Base-by-base conservation (phyloP, 257 asterid species). In the Solanum tarijense region DNA sequence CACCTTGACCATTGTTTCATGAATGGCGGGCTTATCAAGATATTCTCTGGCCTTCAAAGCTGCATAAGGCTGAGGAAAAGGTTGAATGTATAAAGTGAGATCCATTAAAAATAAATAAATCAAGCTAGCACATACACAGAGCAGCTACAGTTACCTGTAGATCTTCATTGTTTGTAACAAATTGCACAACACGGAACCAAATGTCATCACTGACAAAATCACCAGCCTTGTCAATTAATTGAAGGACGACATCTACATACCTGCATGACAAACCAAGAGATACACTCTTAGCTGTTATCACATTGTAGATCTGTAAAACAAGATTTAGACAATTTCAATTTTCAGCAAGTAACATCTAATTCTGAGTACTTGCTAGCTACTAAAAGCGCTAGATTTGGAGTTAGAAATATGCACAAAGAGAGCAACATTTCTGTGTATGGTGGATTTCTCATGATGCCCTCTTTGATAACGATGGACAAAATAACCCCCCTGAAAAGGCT, bases 161-260 rank as follows among this genome's bases (percentile, higher is more conserved):
- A 91, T 96, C 99, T 93, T 95, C 99, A 25, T 96, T 95, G 91
- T 96, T 95, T 65, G 98, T 95, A 81, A 96, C 99, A 78, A 96
- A 96, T 91, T 95, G 99, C 91, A 96, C 99, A 41, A 96, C 99
- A 73, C 99, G 99, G 88, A 96, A 96, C 99, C 99, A 96, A 84
- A 96, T 96, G 91, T 95, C 99, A 91, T 96, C 99, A 91, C 98
- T 94, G 91, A 96, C 99, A 29, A 96, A 96, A 89, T 96, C 99
- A 88, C 99, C 98, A 29, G 99, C 99, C 94, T 96, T 96, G 93
- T 96, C 99, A 92, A 96, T 96, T 94, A 96, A 91, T 93, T 96
- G 99, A 91, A 96, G 99, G 90, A 96, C 93, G 88, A 96, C 99
- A 90, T 96, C 99, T 52, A 96, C 98, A 89, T 96, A 96, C 99